Percentiles rank a stretch among this genome's conserved stretches.
These are phyloP conservation scores for Violaceomyces palustris DNA, from an alignment of 1,284 basidiomycete species.

Conservation along the genomic window DNA sequence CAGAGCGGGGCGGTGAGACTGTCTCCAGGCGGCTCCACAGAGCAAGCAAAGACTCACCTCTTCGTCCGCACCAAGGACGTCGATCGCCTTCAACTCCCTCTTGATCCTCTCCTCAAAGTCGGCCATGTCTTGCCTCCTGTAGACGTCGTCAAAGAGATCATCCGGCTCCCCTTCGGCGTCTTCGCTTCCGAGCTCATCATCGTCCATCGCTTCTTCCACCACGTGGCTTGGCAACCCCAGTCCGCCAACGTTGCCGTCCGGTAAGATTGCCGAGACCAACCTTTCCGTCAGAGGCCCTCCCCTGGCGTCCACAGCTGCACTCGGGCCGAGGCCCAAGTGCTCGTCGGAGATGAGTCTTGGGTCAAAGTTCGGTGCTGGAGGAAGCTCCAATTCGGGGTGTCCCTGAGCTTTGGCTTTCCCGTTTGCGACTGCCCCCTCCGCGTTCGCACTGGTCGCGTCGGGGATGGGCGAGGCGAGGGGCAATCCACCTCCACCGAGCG, in stretches of 20 bases:
- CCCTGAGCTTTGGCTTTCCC: slow-evolving; percentile 3
- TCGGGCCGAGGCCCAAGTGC: slow-evolving; percentile 31
- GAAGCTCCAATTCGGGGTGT: slow-evolving; percentile 17
- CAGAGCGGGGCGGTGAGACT: no score
- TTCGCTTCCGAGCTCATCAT: slow-evolving; percentile 19
- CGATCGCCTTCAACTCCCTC: slow-evolving; percentile 58
- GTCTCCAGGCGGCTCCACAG: no score
- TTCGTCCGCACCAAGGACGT: slow-evolving; percentile 57
- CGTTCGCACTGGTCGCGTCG: no score
- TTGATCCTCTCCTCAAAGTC: slow-evolving; percentile 59
- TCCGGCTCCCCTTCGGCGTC: slow-evolving; percentile 28
- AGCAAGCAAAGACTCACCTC: slow-evolving; percentile 53
- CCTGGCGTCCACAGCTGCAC: slow-evolving; percentile 32
- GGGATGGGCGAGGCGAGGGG: slow-evolving; percentile 12
- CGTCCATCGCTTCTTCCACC: slow-evolving; percentile 9
- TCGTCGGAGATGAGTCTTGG: slow-evolving; percentile 33
- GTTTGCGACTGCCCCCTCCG: no score
- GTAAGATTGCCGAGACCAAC: slow-evolving; percentile 33
- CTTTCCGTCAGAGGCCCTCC: slow-evolving; percentile 43
- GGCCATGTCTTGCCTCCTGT: slow-evolving; percentile 54
- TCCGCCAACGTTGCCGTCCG: slow-evolving; percentile 6
- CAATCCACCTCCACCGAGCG: slow-evolving; percentile 15
- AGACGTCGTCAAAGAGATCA: slow-evolving; percentile 8
- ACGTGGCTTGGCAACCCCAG: slow-evolving; percentile 7
- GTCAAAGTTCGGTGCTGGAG: slow-evolving; percentile 27